phyloP scores from a whole-genome alignment of 176 grass and related monocot species.

The Bromus sterilis region DNA sequence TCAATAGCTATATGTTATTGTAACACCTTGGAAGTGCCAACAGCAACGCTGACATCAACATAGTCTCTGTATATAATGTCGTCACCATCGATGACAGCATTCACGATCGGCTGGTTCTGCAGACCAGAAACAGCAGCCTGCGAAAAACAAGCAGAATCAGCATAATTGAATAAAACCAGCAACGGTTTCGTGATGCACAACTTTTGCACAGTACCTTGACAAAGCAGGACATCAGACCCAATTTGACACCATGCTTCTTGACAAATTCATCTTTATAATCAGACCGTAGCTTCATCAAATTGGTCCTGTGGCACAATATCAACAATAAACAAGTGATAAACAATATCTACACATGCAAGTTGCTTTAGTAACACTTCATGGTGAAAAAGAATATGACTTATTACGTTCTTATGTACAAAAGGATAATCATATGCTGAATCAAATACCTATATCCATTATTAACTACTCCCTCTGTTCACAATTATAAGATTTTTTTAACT shows the following conservation, averaged over 20 bases:
- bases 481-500: no score
- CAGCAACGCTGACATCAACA: slow-evolving; percentile 81
- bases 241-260: slow-evolving; percentile 83
- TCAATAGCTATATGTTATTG: neutral
- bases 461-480: no score
- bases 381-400: neutral
- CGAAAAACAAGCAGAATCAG: slow-evolving; percentile 16
- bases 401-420: neutral
- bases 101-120: slow-evolving; percentile 89
- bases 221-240: slow-evolving; percentile 98
- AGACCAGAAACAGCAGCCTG: slow-evolving; percentile 89
- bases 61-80: slow-evolving; percentile 98
- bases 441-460: neutral
- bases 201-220: slow-evolving; percentile 51
- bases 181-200: neutral
- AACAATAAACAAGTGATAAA: neutral
- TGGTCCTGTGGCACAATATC: slow-evolving; percentile 55
- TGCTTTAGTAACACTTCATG: neutral
- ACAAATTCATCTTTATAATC: slow-evolving; percentile 96
- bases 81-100: slow-evolving; percentile 94
- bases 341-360: neutral
- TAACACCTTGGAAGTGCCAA: slow-evolving; percentile 84
- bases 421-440: neutral
- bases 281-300: slow-evolving; percentile 97
- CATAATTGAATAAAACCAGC: neutral